A percentile compares a stretch with the other conserved stretches of the same genome.
Evolutionary conservation across 768 basidiomycete genomes (phyloP).

Genomic region (Psilocybe cubensis): DNA sequence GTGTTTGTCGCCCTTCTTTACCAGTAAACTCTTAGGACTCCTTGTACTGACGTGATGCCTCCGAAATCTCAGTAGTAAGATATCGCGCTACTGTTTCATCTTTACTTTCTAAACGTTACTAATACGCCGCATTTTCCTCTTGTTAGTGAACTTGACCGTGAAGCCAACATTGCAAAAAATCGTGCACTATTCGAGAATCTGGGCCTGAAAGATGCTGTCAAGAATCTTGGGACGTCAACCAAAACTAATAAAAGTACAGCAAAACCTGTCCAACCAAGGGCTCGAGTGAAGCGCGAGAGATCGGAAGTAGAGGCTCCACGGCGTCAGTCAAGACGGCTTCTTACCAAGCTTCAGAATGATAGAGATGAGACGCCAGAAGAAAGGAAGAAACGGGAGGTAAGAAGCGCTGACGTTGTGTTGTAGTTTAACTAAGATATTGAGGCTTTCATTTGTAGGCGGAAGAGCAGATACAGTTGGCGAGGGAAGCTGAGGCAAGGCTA

Average conservation of each 20-base stretch:
- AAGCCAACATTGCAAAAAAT: slow-evolving; percentile 83
- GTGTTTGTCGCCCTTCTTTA: background rate
- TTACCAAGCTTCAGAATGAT: slow-evolving; percentile 51
- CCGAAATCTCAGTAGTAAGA: slow-evolving; percentile 56
- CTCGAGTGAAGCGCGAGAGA: slow-evolving; percentile 54
- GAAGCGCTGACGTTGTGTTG: too few species aligned
- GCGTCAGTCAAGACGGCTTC: slow-evolving; percentile 66
- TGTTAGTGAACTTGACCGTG: slow-evolving; percentile 67
- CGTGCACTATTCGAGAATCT: slow-evolving; percentile 74
- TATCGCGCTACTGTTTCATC: background rate
- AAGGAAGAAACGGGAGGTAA: slow-evolving; percentile 68
- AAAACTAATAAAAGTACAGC: slow-evolving; percentile 43
- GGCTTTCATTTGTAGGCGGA: slow-evolving; percentile 47
- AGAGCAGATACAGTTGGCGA: slow-evolving; percentile 48
- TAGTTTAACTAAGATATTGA: too few species aligned
- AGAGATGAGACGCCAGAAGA: slow-evolving; percentile 68
- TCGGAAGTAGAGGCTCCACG: slow-evolving; percentile 52
- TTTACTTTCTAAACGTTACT: background rate
- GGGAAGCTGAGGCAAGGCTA: slow-evolving; percentile 64
- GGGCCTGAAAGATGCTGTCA: slow-evolving; percentile 61
- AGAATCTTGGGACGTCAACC: slow-evolving; percentile 49
- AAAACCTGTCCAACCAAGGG: slow-evolving; percentile 69
- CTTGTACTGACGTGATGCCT: slow-evolving; percentile 27
- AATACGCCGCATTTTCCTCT: background rate
- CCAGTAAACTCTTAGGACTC: background rate